phyloP scores from a whole-genome alignment of 2,329 filamentous ascomycete genomes.

The Colletotrichum trifolii region DNA sequence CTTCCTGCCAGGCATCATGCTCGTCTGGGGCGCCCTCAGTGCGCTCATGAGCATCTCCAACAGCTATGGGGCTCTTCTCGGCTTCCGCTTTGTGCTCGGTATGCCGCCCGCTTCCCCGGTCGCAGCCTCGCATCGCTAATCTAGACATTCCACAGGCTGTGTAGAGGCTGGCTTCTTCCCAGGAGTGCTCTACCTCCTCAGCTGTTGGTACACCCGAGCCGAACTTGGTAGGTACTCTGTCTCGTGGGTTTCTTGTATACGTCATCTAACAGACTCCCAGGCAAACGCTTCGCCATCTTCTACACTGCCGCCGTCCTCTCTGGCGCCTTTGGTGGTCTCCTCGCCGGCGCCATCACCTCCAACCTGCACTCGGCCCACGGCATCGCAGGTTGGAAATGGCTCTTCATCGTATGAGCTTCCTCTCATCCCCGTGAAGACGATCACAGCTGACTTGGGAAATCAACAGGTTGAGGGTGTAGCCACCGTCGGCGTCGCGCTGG shows the following conservation, averaged over 20 bases:
- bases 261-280: constrained; percentile 51
- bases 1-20: constrained; percentile 64
- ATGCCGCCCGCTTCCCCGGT: too few relatives aligned
- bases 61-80: constrained; percentile 59
- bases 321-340: constrained; percentile 61
- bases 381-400: constrained; percentile 63
- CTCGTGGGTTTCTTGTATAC: constrained; percentile 30
- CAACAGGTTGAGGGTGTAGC: constrained; percentile 66
- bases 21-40: constrained; percentile 57
- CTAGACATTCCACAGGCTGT: constrained; percentile 46
- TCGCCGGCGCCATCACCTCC: constrained; percentile 59
- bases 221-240: constrained; percentile 18
- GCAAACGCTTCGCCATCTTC: constrained; percentile 67
- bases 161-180: constrained; percentile 64
- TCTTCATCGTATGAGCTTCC: constrained; percentile 52
- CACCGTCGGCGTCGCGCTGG: constrained; percentile 71
- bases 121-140: too few relatives aligned
- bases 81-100: constrained; percentile 54
- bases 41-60: constrained; percentile 62
- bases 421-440: too few relatives aligned
- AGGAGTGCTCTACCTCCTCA: constrained; percentile 63
- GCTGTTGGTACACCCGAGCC: constrained; percentile 62
- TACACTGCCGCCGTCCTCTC: constrained; percentile 66
- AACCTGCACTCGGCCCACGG: constrained; percentile 57
- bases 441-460: too few relatives aligned